Percentiles rank a stretch among this genome's conserved stretches.
These are phyloP conservation scores for Malassezia caprae DNA, from an alignment of 1,284 basidiomycete species.

Conservation along the genomic window DNA sequence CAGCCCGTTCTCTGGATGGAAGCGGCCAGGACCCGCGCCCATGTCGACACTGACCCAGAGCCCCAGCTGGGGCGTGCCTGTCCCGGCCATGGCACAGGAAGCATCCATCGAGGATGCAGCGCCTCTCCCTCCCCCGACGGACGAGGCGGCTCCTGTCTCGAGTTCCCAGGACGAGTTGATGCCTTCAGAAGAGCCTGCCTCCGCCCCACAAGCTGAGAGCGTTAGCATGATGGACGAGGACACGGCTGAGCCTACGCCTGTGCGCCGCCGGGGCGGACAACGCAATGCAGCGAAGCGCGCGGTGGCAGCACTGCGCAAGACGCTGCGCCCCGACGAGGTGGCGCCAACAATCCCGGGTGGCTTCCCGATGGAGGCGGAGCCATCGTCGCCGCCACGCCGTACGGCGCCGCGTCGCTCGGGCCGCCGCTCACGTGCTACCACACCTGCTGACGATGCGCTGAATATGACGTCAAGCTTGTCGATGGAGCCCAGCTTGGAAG, in stretches of 20 bases:
- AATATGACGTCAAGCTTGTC: background rate
- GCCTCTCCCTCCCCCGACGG: background rate
- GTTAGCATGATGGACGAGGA: background rate
- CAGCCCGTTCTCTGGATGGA: constrained; percentile 18
- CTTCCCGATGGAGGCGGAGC: constrained; percentile 11
- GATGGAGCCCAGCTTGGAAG: background rate
- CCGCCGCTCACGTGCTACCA: background rate
- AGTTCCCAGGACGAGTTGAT: background rate
- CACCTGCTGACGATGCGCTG: background rate
- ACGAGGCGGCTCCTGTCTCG: background rate
- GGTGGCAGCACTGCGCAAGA: constrained; percentile 6
- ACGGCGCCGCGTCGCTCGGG: background rate
- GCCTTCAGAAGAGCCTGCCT: background rate
- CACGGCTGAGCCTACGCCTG: background rate
- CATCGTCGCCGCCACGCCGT: too few relatives aligned
- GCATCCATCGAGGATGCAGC: background rate
- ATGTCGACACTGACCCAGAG: background rate
- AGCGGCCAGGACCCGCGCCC: background rate
- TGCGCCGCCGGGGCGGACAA: background rate
- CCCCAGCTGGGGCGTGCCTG: constrained; percentile 7
- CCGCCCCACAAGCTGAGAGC: background rate
- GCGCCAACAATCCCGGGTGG: constrained; percentile 13
- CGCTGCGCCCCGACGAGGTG: background rate
- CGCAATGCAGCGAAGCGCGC: constrained; percentile 9
- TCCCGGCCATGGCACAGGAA: background rate